Percentiles rank a stretch among this genome's conserved stretches.
Evolutionary conservation across 2,329 filamentous ascomycete genomes (phyloP).

Genomic region (Metarhizium sp.): DNA sequence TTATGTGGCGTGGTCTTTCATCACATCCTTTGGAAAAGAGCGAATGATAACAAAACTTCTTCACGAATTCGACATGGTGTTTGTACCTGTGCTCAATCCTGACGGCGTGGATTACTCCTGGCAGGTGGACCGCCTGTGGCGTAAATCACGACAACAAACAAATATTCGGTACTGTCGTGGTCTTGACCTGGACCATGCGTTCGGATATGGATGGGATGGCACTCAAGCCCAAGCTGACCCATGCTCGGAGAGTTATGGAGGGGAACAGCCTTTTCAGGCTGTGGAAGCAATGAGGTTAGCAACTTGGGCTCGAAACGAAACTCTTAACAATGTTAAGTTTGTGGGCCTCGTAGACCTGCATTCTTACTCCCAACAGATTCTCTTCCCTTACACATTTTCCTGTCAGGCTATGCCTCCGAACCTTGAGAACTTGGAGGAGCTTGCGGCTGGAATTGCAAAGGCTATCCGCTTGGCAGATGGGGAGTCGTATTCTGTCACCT

Average conservation of each 20-base stretch:
- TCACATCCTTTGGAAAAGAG: slow-evolving; percentile 71
- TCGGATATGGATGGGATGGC: slow-evolving; percentile 76
- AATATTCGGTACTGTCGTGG: slow-evolving; percentile 75
- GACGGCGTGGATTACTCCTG: slow-evolving; percentile 94
- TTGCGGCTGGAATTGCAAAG: slow-evolving; percentile 80
- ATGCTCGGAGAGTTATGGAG: slow-evolving; percentile 85
- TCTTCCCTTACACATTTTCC: slow-evolving; percentile 86
- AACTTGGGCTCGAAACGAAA: slow-evolving; percentile 76
- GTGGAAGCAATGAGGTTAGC: slow-evolving; percentile 68
- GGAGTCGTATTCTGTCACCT: slow-evolving; percentile 66
- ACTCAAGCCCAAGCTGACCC: slow-evolving; percentile 59
- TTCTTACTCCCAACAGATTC: slow-evolving; percentile 88
- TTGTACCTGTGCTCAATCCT: slow-evolving; percentile 83
- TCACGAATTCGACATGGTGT: slow-evolving; percentile 75
- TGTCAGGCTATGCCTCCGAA: slow-evolving; percentile 72
- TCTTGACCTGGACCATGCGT: slow-evolving; percentile 81
- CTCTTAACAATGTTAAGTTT: slow-evolving; percentile 62
- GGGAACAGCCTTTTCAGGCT: slow-evolving; percentile 73
- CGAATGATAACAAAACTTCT: slow-evolving; percentile 66
- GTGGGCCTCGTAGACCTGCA: slow-evolving; percentile 86
- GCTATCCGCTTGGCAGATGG: slow-evolving; percentile 74
- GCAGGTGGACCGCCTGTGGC: slow-evolving; percentile 86
- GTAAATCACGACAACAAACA: slow-evolving; percentile 85
- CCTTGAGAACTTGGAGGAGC: slow-evolving; percentile 83
- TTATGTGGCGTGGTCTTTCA: slow-evolving; percentile 81